Evolutionary conservation across 441 rosid genomes (phyloP).

Genomic region (Biscutella auriculata): DNA sequence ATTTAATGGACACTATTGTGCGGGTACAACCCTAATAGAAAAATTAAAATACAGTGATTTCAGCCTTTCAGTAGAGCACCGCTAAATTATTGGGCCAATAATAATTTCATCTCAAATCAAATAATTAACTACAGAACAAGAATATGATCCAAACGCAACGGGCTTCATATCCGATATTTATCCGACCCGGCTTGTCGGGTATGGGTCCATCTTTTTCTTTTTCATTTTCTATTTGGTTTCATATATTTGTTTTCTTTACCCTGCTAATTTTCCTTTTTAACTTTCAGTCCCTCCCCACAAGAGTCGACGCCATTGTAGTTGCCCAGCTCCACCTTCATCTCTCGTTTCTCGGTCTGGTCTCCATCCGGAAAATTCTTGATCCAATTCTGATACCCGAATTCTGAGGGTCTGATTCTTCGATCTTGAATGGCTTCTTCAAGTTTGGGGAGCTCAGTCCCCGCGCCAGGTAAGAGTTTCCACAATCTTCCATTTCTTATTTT

Average conservation of each 20-base stretch:
- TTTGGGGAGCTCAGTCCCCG: conserved; percentile 58
- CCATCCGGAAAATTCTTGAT: not conserved
- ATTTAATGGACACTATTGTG: too few species aligned
- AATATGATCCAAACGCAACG: conserved; percentile 24
- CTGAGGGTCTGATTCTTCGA: not conserved
- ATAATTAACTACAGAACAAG: conserved; percentile 21
- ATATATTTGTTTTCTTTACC: conserved; percentile 24
- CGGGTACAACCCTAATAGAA: too few species aligned
- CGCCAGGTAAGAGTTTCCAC: conserved; percentile 41
- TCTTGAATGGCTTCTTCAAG: conserved; percentile 67
- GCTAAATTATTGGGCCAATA: conserved; percentile 19
- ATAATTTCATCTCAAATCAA: not conserved
- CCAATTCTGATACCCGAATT: not conserved
- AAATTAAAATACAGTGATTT: too few species aligned
- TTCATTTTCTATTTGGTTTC: conserved; percentile 4
- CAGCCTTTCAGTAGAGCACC: not conserved
- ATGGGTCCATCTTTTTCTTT: conserved; percentile 18
- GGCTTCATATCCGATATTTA: conserved; percentile 12
- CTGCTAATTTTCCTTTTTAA: conserved; percentile 11
- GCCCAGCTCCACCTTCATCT: not conserved
- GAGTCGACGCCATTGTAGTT: conserved; percentile 14
- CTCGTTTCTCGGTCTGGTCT: not conserved
- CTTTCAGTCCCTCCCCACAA: conserved; percentile 15
- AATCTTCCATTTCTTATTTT: not conserved
- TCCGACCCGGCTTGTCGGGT: conserved; percentile 23